A percentile compares a stretch with the other conserved stretches of the same genome.
Evolutionary conservation across 768 basidiomycete species (phyloP).

Genomic region (Crepidotus variabilis): DNA sequence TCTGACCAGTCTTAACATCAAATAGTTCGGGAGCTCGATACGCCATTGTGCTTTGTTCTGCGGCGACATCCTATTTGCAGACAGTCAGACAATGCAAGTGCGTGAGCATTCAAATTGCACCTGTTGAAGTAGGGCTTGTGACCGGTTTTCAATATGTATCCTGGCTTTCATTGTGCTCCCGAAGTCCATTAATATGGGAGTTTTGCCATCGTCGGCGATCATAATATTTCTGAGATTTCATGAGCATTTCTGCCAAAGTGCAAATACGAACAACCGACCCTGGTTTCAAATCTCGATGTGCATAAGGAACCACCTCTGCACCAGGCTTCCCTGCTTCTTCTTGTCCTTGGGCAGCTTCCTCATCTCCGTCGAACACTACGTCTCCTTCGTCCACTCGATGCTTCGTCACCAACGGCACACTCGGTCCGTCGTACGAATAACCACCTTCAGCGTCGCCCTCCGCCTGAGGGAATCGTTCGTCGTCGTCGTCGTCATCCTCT

Average conservation of each 20-base stretch:
- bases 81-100: background rate
- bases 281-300: slow-evolving; percentile 95
- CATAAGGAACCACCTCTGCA: slow-evolving; percentile 79
- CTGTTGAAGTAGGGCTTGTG: slow-evolving; percentile 88
- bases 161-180: slow-evolving; percentile 89
- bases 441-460: slow-evolving; percentile 74
- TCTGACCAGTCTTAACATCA: slow-evolving; percentile 89
- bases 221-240: slow-evolving; percentile 75
- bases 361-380: slow-evolving; percentile 77
- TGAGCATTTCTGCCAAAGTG: background rate
- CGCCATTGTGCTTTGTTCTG: slow-evolving; percentile 98
- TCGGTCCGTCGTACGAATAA: slow-evolving; percentile 58
- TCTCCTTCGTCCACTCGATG: slow-evolving; percentile 49
- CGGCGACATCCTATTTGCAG: slow-evolving; percentile 76
- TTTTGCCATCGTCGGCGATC: slow-evolving; percentile 86
- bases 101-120: slow-evolving; percentile 27
- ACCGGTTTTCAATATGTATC: slow-evolving; percentile 74
- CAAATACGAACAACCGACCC: slow-evolving; percentile 51
- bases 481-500: slow-evolving; percentile 47
- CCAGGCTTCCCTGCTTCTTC: slow-evolving; percentile 36
- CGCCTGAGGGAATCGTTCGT: slow-evolving; percentile 70
- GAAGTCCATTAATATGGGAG: slow-evolving; percentile 97
- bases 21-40: slow-evolving; percentile 97
- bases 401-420: slow-evolving; percentile 60
- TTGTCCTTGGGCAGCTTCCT: slow-evolving; percentile 50